Conservation (phyloP, 1,139 yeast species). For the Lizanozyma gosingica region DNA sequence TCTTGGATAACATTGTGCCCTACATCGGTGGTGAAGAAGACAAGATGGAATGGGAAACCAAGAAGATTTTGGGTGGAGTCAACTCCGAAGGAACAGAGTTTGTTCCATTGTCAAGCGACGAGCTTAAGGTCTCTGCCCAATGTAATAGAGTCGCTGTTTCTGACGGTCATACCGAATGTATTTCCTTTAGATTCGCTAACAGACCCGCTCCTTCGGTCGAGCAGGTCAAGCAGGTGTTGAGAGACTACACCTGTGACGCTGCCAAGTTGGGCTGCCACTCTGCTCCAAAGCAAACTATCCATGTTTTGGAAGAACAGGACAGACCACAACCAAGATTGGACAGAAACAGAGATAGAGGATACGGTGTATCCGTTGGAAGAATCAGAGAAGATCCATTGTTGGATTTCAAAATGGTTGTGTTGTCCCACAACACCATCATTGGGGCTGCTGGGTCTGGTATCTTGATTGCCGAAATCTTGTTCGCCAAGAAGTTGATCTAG, state of each 20-base stretch:
- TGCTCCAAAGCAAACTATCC: constrained; percentile 89
- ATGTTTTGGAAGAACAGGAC: constrained; percentile 81
- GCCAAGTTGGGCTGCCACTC: constrained; percentile 69
- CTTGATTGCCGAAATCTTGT: constrained; percentile 83
- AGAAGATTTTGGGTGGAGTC: constrained; percentile 74
- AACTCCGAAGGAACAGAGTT: constrained; percentile 49
- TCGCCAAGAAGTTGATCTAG: constrained; percentile 67
- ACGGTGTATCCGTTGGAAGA: constrained; percentile 93
- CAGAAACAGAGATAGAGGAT: constrained; percentile 91
- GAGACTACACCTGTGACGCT: constrained; percentile 82
- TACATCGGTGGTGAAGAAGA: constrained; percentile 96
- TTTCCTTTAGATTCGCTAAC: constrained; percentile 73
- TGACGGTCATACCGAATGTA: constrained; percentile 97
- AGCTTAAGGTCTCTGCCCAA: constrained; percentile 85
- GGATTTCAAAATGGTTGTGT: constrained; percentile 91
- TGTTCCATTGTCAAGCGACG: constrained; percentile 54
- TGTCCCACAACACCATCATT: constrained; percentile 92
- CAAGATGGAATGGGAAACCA: constrained; percentile 97
- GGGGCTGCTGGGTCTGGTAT: constrained; percentile 99
- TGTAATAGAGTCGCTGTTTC: constrained; percentile 96
- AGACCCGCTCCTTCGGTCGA: constrained; percentile 82
- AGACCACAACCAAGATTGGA: constrained; percentile 98
- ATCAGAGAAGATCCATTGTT: constrained; percentile 87
- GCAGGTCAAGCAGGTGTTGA: constrained; percentile 60
- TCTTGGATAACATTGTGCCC: constrained; percentile 90